These are phyloP conservation scores for Colletotrichum lindemuthianum DNA, from an alignment of 2,329 filamentous ascomycete species.

Conservation along the genomic window DNA sequence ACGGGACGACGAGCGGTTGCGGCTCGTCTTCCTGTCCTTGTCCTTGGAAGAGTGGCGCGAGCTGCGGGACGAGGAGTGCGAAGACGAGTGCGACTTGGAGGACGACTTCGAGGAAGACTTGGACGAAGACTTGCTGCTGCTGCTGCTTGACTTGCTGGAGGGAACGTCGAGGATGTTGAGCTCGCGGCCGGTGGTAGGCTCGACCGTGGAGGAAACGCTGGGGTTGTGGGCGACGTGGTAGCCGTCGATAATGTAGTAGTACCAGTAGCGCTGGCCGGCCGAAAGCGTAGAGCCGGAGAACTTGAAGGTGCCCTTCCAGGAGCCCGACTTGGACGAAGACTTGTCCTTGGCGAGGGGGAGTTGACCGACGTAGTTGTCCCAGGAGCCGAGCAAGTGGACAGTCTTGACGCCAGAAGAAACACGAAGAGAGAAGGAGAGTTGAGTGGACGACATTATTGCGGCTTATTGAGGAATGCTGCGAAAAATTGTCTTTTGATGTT, in stretches of 20 bases:
- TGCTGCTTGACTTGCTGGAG: slow-evolving; percentile 53
- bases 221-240: slow-evolving; percentile 99
- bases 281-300: slow-evolving; percentile 90
- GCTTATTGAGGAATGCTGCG: slow-evolving; percentile 48
- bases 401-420: slow-evolving; percentile 97
- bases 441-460: slow-evolving; percentile 84
- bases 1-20: slow-evolving; percentile 59
- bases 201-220: slow-evolving; percentile 85
- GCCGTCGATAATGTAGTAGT: slow-evolving; percentile 99
- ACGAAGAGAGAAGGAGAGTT: slow-evolving; percentile 95
- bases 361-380: slow-evolving; percentile 96
- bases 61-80: slow-evolving; percentile 56
- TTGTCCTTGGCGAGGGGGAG: slow-evolving; percentile 93
- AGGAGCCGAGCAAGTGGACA: slow-evolving; percentile 96
- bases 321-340: slow-evolving; percentile 83
- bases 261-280: slow-evolving; percentile 96
- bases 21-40: slow-evolving; percentile 55
- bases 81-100: slow-evolving; percentile 58
- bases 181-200: slow-evolving; percentile 96
- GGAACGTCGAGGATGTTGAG: slow-evolving; percentile 98
- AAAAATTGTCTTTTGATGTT: slow-evolving; percentile 21
- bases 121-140: slow-evolving; percentile 42
- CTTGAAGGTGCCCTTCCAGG: slow-evolving; percentile 96
- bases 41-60: slow-evolving; percentile 47
- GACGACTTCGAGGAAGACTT: slow-evolving; percentile 51